phyloP scores from a whole-genome alignment of 441 rosid genomes.

The Flueggea neowawraea region DNA sequence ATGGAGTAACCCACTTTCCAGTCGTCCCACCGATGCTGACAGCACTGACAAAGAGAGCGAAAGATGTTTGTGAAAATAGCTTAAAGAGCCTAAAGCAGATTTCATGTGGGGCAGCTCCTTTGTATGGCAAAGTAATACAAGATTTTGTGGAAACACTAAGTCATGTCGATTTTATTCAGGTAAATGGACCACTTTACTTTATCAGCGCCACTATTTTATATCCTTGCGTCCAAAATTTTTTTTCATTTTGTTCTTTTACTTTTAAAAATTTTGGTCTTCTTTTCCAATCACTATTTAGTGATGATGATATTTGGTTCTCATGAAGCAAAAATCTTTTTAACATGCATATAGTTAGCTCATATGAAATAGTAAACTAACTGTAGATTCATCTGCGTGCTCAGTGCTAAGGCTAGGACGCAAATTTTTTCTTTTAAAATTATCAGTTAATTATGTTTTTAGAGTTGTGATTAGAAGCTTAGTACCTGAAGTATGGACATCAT shows the following conservation, averaged over 20 bases:
- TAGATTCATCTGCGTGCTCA: constrained; percentile 16
- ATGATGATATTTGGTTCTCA: too few relatives aligned
- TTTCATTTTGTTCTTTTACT: too few relatives aligned
- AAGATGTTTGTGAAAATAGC: constrained; percentile 27
- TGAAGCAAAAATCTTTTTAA: too few relatives aligned
- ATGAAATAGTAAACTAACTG: too few relatives aligned
- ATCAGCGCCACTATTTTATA: not conserved
- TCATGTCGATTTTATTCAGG: constrained; percentile 87
- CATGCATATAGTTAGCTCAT: too few relatives aligned
- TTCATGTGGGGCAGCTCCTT: constrained; percentile 82
- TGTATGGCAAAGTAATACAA: constrained; percentile 45
- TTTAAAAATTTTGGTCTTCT: too few relatives aligned
- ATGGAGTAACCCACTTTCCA: constrained; percentile 68
- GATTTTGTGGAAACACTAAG: constrained; percentile 51
- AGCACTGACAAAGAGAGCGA: constrained; percentile 42
- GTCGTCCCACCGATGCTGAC: constrained; percentile 73
- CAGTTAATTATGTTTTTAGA: not conserved
- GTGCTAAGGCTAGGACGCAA: too few relatives aligned
- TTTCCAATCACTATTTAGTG: too few relatives aligned
- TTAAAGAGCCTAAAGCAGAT: constrained; percentile 80
- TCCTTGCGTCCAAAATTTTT: too few relatives aligned
- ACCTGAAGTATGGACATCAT: too few relatives aligned
- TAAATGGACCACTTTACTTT: constrained; percentile 5
- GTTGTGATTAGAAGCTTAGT: not conserved
- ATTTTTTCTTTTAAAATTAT: too few relatives aligned